Conservation (phyloP, 768 basidiomycete genomes). For the Suillus weaverae region DNA sequence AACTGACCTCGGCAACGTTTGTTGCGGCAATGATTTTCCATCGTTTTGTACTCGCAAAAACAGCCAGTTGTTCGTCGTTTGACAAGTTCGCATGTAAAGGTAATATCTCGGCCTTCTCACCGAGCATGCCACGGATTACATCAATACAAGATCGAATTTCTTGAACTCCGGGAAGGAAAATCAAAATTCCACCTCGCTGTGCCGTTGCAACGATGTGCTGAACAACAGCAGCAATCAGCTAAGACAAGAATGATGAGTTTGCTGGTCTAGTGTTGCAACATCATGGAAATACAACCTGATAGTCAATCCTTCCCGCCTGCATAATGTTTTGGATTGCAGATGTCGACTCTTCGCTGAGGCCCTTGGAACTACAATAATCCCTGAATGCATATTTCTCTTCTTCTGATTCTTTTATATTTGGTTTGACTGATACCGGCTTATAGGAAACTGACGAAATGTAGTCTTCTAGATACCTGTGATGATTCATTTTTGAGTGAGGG, state of each 20-base stretch:
- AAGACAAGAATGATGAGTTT: constrained; percentile 1
- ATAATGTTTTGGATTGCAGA: constrained; percentile 60
- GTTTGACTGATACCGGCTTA: constrained; percentile 43
- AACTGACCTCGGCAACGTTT: constrained; percentile 82
- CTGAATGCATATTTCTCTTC: constrained; percentile 47
- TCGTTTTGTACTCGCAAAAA: constrained; percentile 61
- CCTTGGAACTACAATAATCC: constrained; percentile 48
- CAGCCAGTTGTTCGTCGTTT: constrained; percentile 75
- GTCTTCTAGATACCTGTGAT: constrained; percentile 80
- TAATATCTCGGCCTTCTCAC: constrained; percentile 50
- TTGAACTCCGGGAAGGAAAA: constrained; percentile 90
- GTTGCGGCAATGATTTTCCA: constrained; percentile 91
- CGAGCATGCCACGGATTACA: constrained; percentile 41
- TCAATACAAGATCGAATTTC: constrained; percentile 81
- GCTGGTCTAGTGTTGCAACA: not conserved
- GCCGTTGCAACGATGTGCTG: constrained; percentile 56
- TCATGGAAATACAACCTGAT: constrained; percentile 46
- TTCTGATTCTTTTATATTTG: constrained; percentile 25
- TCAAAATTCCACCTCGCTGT: constrained; percentile 66
- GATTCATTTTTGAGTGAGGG: constrained; percentile 1
- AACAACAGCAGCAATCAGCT: constrained; percentile 71
- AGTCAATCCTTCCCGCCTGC: constrained; percentile 69
- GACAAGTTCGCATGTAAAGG: constrained; percentile 91
- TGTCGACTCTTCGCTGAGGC: constrained; percentile 52
- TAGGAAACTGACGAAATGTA: constrained; percentile 61